Base-by-base conservation (phyloP, 208 protist genomes). In the Giardia muris region DNA sequence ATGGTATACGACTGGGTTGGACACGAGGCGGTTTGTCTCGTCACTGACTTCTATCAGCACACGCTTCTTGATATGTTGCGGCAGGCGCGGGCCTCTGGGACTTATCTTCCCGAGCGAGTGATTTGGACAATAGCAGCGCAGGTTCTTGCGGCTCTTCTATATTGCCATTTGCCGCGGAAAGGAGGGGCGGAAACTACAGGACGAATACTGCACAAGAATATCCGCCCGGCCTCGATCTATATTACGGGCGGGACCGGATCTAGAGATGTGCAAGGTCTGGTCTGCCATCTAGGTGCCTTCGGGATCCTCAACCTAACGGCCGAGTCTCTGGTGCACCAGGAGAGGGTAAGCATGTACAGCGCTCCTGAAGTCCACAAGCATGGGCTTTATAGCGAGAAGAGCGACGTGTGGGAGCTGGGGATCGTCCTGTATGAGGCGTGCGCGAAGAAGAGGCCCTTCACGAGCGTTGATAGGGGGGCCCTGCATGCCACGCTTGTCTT, bases 341-440 rank as follows among this genome's bases (percentile, higher is more conserved):
- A 30, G 10, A 76, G 19, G 57, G 19, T 76, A 76, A 76, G 57
- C 57, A 10, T 76, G 30, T 76, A 90, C 87, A 94, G 92, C 89
- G 93, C 96, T 0, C 97, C 97, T 0, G 97, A 98, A 93, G 96
- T 98, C 94, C 94, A 96, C 3, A 95, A 96, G 0, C 94, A 96
- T 94, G 96, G 96, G 93, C 90, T 93, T 47, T 97, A 96, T 95
- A 97, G 96, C 94, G 96, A 96, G 92, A 97, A 91, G 43, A 48
- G 42, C 67, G 89, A 91, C 42, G 46, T 91, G 4, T 91, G 89
- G 89, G 89, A 30, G 45, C 89, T 91, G 10, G 89, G 89, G 3
- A 48, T 30, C 46, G 43, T 91, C 10, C 89, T 91, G 22, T 91
- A 91, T 46, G 95, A 96, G 92, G 92, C 95, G 46, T 92, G 92